Evolutionary conservation across 306 rosid genomes (phyloP), one percentile per base, ranked within the genome.

Genomic region (Rubus idaeus): DNA sequence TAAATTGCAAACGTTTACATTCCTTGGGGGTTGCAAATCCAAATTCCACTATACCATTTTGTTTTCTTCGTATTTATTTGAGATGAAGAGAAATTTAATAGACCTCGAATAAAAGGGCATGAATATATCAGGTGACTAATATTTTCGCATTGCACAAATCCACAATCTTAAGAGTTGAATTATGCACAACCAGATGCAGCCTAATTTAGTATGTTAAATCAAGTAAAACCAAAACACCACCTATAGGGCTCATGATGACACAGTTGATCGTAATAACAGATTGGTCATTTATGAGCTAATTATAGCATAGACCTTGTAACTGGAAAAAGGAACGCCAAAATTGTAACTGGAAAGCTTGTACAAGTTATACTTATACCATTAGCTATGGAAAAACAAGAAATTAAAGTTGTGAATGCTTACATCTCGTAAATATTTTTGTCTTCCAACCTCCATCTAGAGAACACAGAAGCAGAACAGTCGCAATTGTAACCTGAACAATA

Each of bases 341-440:
- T 10, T 70, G 23, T 14, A 49, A 55, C 3, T 30, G 35, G 51
- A n/a, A 14, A 20, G 41, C 3, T 57, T 21, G 1, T 7, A 74
- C 13, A 67, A 37, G n/a, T n/a, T n/a, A n/a, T n/a, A n/a, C n/a
- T 5, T n/a, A 11, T 20, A 47, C 13, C 18, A 72, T 18, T 47
- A 39, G 65, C 70, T 74, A 67, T 10, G 5, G 10, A 21, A 65
- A 17, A 18, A 55, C 41, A 20, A 20, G 10, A 13, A 40, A n/a
- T 12, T 21, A 45, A 78, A 63, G 46, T 77, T 71, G 46, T 21
- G 71, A 57, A 69, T 74, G 44, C 96, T 89, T 88, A 91, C 97
- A 68, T 85, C 84, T 23, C 61, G 89, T 76, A 74, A 69, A 82
- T 50, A 17, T n/a, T 18, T 82, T 49, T 21, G 85, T 30, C 77